A percentile compares a stretch with the other conserved stretches of the same genome.
Conservation (phyloP, 2,329 filamentous ascomycete genomes). For the Penicillium sp. region DNA sequence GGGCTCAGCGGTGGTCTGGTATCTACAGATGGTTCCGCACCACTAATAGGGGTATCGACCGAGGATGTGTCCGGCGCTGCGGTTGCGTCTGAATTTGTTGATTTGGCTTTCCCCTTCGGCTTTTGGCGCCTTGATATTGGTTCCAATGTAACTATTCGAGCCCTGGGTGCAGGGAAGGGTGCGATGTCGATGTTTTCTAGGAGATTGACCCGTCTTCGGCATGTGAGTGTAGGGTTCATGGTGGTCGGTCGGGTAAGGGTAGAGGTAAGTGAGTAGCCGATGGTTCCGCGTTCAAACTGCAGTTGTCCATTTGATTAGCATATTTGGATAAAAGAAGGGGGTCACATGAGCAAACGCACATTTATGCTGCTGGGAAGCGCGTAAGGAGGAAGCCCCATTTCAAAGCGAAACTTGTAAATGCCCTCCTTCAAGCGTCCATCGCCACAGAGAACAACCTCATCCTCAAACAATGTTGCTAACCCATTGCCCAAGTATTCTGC, state of each 20-base stretch:
- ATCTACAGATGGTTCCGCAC: constrained; percentile 30
- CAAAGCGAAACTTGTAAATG: constrained; percentile 65
- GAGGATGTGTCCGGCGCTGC: constrained; percentile 46
- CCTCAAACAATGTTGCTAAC: constrained; percentile 63
- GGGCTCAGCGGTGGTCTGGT: constrained; percentile 46
- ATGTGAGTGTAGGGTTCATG: constrained; percentile 74
- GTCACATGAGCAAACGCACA: constrained; percentile 56
- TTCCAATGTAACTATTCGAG: constrained; percentile 81
- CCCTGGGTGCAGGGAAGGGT: constrained; percentile 67
- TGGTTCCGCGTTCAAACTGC: constrained; percentile 91
- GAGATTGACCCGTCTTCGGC: constrained; percentile 76
- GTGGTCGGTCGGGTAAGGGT: constrained; percentile 86
- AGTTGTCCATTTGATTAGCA: constrained; percentile 4
- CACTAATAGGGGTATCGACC: constrained; percentile 45
- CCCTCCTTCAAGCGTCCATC: constrained; percentile 63
- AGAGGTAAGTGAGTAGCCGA: constrained; percentile 86
- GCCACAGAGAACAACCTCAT: constrained; percentile 63
- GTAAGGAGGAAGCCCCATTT: constrained; percentile 59
- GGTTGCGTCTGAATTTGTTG: constrained; percentile 37
- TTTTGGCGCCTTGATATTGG: constrained; percentile 72
- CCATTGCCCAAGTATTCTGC: constrained; percentile 62
- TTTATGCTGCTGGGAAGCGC: constrained; percentile 82
- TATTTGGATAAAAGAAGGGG: neutral
- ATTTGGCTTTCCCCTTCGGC: constrained; percentile 54
- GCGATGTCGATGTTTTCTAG: constrained; percentile 84